Evolutionary conservation across 345 rosid species (phyloP), one percentile per base, ranked within the genome.

Genomic region (Psidium guajava): DNA sequence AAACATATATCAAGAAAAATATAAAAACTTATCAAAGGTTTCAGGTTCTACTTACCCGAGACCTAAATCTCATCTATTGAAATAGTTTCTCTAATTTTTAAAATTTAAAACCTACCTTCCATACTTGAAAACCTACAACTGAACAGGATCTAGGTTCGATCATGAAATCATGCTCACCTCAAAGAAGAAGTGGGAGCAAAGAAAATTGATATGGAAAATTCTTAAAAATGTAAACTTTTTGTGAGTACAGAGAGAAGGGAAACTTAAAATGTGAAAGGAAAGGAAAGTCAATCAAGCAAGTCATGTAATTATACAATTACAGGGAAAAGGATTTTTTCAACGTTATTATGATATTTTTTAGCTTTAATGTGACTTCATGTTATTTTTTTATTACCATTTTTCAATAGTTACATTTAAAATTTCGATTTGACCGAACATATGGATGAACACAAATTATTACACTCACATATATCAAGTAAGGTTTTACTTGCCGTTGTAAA

Each of bases 381-480:
- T 18, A n/a, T 59, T 59, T n/a, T 59, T 27, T 59, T 27, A 27
- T 59, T 14, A 27, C 27, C 36, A 6, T 27, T 27, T 27, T 27
- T n/a, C 14, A 13, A 59, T 27, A n/a, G 36, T 59, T 2, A 59
- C 6, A 14, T 28, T 18, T 27, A 59, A 27, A 59, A 16, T 13
- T 27, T 59, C 15, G 40, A 27, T 32, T 59, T 14, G 40, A 59
- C 73, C 13, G 18, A 59, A 6, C 73, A 20, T 13, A 59, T 0
- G 9, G 9, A 59, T 27, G 36, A 36, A 28, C 73, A 1, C 73
- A 14, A 27, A 59, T 9, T 27, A 13, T 27, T 13, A 59, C 40
- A 1, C 0, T 16, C 14, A 27, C 0, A 6, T 1, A 27, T 9
- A 6, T 27, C 10, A 6, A 59, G 73, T 0, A 13, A 53, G 7